Percentiles rank a stretch among this genome's conserved stretches.
Evolutionary conservation across 1,139 yeast species (phyloP).

Genomic region (Arxiozyma slooffiae): DNA sequence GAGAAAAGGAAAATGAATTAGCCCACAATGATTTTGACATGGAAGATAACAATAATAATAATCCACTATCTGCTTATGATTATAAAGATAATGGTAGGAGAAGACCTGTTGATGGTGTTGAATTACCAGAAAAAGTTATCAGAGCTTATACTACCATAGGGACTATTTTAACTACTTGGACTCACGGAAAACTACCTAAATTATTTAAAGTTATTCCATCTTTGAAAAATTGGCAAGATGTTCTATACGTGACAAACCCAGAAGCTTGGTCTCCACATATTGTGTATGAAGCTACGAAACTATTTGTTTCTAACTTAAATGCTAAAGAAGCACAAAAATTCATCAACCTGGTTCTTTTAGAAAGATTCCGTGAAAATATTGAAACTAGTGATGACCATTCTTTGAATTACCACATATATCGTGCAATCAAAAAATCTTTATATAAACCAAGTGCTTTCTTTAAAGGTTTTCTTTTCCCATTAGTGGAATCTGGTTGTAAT

Average conservation of each 20-base stretch:
- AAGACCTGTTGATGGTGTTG: conserved; percentile 42
- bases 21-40: conserved; percentile 21
- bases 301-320: conserved; percentile 81
- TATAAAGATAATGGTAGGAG: conserved; percentile 20
- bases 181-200: conserved; percentile 92
- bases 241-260: conserved; percentile 85
- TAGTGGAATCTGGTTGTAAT: conserved; percentile 75
- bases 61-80: conserved; percentile 1
- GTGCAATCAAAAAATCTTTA: conserved; percentile 82
- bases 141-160: conserved; percentile 92
- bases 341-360: conserved; percentile 63
- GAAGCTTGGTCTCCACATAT: conserved; percentile 96
- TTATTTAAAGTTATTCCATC: conserved; percentile 91
- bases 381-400: conserved; percentile 59
- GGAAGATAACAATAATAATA: conserved; percentile 2
- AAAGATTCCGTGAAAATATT: conserved; percentile 74
- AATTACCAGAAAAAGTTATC: conserved; percentile 89
- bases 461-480: conserved; percentile 88
- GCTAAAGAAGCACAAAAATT: conserved; percentile 85
- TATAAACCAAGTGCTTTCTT: conserved; percentile 97
- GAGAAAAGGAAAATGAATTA: conserved; percentile 48
- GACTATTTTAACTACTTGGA: conserved; percentile 75
- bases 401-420: conserved; percentile 80
- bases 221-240: conserved; percentile 89
- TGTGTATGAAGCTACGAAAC: conserved; percentile 85